Evolutionary conservation across 2,329 filamentous ascomycete genomes (phyloP), one percentile per base, ranked within the genome.

Genomic region (Colletotrichum navitas): DNA sequence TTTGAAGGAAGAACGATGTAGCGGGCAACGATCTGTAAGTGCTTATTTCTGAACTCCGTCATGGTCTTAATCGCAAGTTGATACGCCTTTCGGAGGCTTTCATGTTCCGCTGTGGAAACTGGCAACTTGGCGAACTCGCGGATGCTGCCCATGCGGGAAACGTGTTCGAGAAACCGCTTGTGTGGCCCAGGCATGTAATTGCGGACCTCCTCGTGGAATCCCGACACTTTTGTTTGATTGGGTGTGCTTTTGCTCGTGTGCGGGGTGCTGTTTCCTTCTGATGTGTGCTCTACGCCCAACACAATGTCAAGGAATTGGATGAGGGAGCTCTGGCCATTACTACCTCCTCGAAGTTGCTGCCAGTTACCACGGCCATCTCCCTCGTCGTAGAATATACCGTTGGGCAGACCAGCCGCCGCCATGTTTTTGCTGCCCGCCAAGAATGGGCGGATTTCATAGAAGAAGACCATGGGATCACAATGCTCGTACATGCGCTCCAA

Each of bases 351-450:
- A 69, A 93, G 92, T 75, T 95, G 91, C 24, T 91, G 86, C 86
- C 94, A 97, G 45, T 87, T 83, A 0, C 90, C 88, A 18, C 85
- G 84, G 1, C 90, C 91, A 2, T 89, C 85, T 1, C 91, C 92
- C 68, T 93, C 88, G 75, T 97, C 94, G 78, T 97, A 97, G 65
- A 95, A 90, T 7, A 98, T 90, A 0, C 95, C 95, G 16, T 90
- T 88, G 0, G 95, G 94, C 1, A 98, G 85, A 0, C 95, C 95
- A 0, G 94, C 94, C 10, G 92, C 89, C 10, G 86, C 89, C 95
- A 98, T 98, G 80, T 97, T 97, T 82, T 94, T 97, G 80, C 93
- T 95, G 3, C 95, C 95, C 0, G 95, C 94, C 1, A 98, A 85
- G 79, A 94, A 97, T 0, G 95, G 95, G 2, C 95, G 88, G 75